phyloP scores from a whole-genome alignment of 2,329 filamentous ascomycete genomes.

The Juglanconis oblonga region DNA sequence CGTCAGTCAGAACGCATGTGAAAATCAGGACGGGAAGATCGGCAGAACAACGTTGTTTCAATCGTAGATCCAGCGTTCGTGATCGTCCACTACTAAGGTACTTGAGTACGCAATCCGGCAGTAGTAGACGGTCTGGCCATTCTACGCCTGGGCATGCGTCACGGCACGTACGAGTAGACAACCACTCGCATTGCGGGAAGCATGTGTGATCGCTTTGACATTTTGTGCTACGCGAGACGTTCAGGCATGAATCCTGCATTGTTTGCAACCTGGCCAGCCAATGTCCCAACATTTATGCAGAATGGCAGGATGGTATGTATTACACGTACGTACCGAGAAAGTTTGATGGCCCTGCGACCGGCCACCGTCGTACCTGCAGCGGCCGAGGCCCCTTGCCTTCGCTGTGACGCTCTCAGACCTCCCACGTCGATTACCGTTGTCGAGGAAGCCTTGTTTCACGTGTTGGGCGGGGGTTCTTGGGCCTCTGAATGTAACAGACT shows the following conservation, averaged over 20 bases:
- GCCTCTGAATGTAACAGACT: neutral
- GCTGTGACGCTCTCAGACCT: neutral
- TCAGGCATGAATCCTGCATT: neutral
- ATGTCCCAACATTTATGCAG: neutral
- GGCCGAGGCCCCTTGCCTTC: neutral
- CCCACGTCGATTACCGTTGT: neutral
- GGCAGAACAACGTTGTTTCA: neutral
- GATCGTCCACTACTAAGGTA: neutral
- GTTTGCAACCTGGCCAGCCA: neutral
- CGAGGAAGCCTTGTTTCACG: neutral
- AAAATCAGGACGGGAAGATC: neutral
- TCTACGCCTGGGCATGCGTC: neutral
- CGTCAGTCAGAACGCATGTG: neutral
- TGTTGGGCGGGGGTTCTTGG: neutral
- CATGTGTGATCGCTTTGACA: neutral
- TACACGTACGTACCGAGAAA: neutral
- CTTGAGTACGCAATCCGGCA: neutral
- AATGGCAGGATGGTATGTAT: neutral
- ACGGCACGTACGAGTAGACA: neutral
- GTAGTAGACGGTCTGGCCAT: too few species aligned
- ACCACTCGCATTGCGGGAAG: neutral
- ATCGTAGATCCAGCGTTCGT: neutral
- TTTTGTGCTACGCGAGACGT: neutral
- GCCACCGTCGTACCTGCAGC: neutral
- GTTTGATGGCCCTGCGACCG: neutral